Evolutionary conservation across 805 yeast genomes (phyloP), one percentile per base, ranked within the genome.

Genomic region (Wickerhamiella azymoides): DNA sequence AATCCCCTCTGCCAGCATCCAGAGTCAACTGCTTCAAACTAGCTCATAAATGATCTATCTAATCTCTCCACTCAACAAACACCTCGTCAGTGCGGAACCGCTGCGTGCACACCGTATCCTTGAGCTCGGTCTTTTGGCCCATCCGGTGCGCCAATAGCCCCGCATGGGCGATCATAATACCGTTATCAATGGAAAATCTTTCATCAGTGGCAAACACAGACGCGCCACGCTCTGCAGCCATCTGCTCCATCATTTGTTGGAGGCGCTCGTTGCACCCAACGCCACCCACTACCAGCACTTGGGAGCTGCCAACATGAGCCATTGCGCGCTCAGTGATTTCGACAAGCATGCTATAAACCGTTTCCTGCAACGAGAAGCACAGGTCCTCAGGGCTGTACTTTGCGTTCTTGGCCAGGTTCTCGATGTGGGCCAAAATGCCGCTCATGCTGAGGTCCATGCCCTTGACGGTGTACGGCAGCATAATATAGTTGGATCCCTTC

Each of bases 371-470:
- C 7, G 96, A 84, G 58, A 77, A 92, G 61, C 98, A 92, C 42
- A 92, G 69, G 60, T 93, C 98, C 56, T 80, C 96, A 1, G 79
- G 72, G 0, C 93, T 80, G 48, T 48, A 51, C 63, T 69, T 14
- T 52, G 47, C 38, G 21, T 45, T 25, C 13, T 41, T 36, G 0
- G 96, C 96, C 16, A 88, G 62, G 25, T 72, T 73, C 54, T 89
- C 97, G 43, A 92, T 75, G 58, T 75, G 77, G 13, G 88, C 96
- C 48, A 92, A 65, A 37, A 92, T 84, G 9, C 99, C 99, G 53
- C 94, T 82, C 95, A 92, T 84, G 42, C 94, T 83, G 47, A 92
- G 58, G 62, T 92, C 99, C 99, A 92, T 92, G 3, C 99, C 99
- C 62, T 92, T 92, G 13, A 92, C 98, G 0, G 98, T 89, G 59